phyloP scores from a whole-genome alignment of 2,329 filamentous ascomycete species.

The Diaporthe citri region DNA sequence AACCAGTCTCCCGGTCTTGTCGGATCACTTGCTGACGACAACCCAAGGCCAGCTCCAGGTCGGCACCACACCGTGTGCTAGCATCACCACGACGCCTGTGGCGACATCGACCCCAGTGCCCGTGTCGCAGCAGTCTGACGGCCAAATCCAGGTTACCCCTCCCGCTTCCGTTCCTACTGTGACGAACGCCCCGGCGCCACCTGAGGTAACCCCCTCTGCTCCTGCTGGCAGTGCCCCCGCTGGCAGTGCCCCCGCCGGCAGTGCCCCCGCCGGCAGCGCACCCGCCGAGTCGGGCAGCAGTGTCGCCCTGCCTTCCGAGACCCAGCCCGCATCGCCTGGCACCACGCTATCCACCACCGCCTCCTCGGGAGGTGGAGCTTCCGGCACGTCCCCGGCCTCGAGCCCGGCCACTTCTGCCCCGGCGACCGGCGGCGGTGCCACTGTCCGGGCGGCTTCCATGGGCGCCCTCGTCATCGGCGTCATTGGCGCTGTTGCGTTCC shows the following conservation, averaged over 20 bases:
- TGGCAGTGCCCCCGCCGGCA: slow-evolving; percentile 22
- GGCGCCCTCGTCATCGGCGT: slow-evolving; percentile 51
- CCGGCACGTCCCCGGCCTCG: slow-evolving; percentile 39
- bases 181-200: slow-evolving; percentile 41
- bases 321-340: slow-evolving; percentile 38
- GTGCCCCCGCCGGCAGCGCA: slow-evolving; percentile 35
- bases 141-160: slow-evolving; percentile 61
- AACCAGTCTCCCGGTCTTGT: slow-evolving; percentile 27
- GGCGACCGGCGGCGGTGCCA: slow-evolving; percentile 47
- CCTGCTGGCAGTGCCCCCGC: slow-evolving; percentile 35
- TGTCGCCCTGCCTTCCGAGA: slow-evolving; percentile 41
- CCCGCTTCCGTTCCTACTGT: slow-evolving; percentile 44
- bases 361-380: slow-evolving; percentile 42
- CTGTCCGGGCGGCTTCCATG: slow-evolving; percentile 49
- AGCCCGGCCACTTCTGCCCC: slow-evolving; percentile 45
- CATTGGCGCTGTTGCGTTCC: slow-evolving; percentile 50
- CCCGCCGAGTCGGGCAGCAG: slow-evolving; percentile 41
- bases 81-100: slow-evolving; percentile 47
- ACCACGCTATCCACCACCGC: slow-evolving; percentile 42
- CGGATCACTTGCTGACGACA: slow-evolving; percentile 14
- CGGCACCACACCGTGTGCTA: slow-evolving; percentile 59
- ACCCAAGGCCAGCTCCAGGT: slow-evolving; percentile 62
- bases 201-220: slow-evolving; percentile 38
- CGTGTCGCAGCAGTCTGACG: slow-evolving; percentile 60
- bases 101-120: slow-evolving; percentile 47